Conservation (phyloP, 495 filamentous ascomycete species). For the Penicillium flavigenum region DNA sequence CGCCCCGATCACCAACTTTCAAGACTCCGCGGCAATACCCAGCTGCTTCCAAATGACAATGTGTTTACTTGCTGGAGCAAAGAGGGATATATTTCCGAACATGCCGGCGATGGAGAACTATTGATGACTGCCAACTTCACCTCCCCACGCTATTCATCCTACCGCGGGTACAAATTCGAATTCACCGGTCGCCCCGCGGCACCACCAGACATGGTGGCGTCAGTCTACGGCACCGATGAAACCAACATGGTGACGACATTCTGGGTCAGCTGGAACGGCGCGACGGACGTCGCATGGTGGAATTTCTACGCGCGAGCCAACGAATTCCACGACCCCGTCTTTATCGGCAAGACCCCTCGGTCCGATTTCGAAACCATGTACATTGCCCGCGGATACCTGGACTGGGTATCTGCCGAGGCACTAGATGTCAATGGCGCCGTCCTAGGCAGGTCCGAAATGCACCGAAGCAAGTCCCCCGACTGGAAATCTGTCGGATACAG, state of each 20-base stretch:
- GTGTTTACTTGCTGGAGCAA: conserved; percentile 59
- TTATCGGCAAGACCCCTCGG: conserved; percentile 28
- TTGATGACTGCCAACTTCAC: conserved; percentile 40
- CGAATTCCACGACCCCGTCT: conserved; percentile 24
- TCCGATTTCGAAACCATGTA: conserved; percentile 36
- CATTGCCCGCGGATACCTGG: conserved; percentile 34
- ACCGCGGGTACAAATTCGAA: conserved; percentile 37
- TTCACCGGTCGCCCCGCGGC: conserved; percentile 32
- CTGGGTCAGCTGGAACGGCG: conserved; percentile 49
- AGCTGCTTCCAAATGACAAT: conserved; percentile 52
- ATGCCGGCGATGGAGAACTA: conserved; percentile 45
- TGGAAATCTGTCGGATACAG: conserved; percentile 24
- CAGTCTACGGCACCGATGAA: conserved; percentile 32
- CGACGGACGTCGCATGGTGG: conserved; percentile 43
- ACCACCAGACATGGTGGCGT: conserved; percentile 29
- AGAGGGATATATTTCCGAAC: conserved; percentile 52
- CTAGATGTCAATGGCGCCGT: conserved; percentile 24
- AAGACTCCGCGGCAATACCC: conserved; percentile 56
- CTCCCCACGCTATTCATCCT: conserved; percentile 28
- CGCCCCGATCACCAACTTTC: conserved; percentile 45
- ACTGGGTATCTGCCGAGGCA: conserved; percentile 52
- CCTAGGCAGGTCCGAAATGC: conserved; percentile 22
- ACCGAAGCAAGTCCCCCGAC: conserved; percentile 23
- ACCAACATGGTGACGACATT: conserved; percentile 34
- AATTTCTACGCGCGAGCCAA: conserved; percentile 36